phyloP scores from a whole-genome alignment of 495 filamentous ascomycete genomes.

The Recurvomyces mirabilis region DNA sequence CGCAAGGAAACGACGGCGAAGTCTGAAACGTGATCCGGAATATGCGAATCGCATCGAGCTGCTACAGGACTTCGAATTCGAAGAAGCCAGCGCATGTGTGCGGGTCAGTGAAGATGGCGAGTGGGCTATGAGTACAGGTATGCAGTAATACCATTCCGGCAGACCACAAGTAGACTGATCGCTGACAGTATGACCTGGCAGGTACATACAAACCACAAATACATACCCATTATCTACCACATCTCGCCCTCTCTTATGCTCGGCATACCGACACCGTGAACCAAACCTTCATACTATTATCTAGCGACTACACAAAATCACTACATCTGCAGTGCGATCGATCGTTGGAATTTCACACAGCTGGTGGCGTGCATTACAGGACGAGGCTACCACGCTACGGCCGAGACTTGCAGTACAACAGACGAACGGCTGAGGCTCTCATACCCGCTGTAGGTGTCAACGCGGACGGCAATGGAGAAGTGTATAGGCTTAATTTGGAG shows the following conservation, averaged over 20 bases:
- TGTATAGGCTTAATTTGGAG: constrained; percentile 86
- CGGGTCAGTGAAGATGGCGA: constrained; percentile 90
- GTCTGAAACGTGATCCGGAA: constrained; percentile 83
- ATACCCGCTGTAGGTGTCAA: constrained; percentile 82
- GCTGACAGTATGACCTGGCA: constrained; percentile 23
- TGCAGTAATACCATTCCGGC: neutral
- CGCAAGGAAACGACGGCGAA: constrained; percentile 78
- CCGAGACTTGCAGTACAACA: constrained; percentile 75
- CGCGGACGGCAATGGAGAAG: constrained; percentile 72
- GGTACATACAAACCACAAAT: constrained; percentile 93
- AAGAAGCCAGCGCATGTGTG: constrained; percentile 91
- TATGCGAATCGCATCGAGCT: constrained; percentile 90
- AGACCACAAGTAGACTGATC: neutral
- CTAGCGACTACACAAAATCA: constrained; percentile 88
- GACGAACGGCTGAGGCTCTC: constrained; percentile 74
- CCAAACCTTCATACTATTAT: constrained; percentile 84
- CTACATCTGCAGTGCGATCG: constrained; percentile 87
- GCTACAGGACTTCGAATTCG: constrained; percentile 95
- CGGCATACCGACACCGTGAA: constrained; percentile 92
- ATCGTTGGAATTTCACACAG: constrained; percentile 87
- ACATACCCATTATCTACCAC: constrained; percentile 86
- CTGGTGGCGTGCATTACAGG: constrained; percentile 74
- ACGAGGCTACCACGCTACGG: constrained; percentile 86
- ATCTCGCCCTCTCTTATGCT: constrained; percentile 82
- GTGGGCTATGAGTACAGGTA: constrained; percentile 96